Conservation (phyloP, 768 basidiomycete genomes). For the Lactarius vividus region DNA sequence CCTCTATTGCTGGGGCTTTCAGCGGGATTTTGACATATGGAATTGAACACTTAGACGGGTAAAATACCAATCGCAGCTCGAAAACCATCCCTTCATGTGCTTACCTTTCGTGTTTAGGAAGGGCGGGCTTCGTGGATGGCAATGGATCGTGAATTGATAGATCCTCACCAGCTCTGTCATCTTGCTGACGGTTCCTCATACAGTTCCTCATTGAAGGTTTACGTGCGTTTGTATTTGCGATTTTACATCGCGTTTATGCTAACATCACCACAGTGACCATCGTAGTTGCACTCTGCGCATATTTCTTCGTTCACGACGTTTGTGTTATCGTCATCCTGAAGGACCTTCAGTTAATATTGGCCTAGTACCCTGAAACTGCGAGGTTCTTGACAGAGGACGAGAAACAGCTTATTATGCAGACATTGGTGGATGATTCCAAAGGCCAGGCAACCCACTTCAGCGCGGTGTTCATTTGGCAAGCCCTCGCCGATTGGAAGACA, state of each 20-base stretch:
- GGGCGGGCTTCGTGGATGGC: conserved; percentile 41
- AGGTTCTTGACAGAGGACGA: conserved; percentile 41
- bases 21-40: conserved; percentile 50
- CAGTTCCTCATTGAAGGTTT: conserved; percentile 50
- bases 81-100: not conserved
- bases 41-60: conserved; percentile 47
- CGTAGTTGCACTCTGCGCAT: conserved; percentile 42
- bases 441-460: conserved; percentile 38
- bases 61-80: not conserved
- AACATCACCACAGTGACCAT: conserved; percentile 28
- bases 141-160: conserved; percentile 45
- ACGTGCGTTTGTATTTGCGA: conserved; percentile 18
- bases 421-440: conserved; percentile 32
- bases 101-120: conserved; percentile 21
- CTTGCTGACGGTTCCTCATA: not conserved
- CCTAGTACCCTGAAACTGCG: conserved; percentile 44
- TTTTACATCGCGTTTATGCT: not conserved
- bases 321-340: conserved; percentile 11
- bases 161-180: not conserved
- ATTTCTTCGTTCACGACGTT: conserved; percentile 42
- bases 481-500: conserved; percentile 33
- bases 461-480: conserved; percentile 37
- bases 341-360: not conserved
- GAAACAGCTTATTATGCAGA: conserved; percentile 33
- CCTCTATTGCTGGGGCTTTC: conserved; percentile 50